These are phyloP conservation scores for Xeromyces bisporus DNA, from an alignment of 495 filamentous ascomycete species.

Conservation along the genomic window DNA sequence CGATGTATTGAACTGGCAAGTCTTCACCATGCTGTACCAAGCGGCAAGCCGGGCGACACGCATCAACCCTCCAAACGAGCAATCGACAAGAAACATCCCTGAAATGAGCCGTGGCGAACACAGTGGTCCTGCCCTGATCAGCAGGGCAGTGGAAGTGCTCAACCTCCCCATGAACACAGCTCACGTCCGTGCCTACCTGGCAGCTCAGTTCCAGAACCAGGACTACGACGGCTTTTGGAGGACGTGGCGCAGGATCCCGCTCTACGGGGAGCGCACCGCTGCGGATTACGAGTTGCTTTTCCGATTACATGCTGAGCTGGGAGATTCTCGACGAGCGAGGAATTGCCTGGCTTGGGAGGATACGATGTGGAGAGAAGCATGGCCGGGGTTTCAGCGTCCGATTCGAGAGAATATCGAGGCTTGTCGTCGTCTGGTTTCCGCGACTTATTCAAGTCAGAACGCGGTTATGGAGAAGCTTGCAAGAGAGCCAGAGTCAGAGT, in stretches of 20 bases:
- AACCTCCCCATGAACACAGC: slow-evolving; percentile 31
- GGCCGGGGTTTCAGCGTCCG: slow-evolving; percentile 29
- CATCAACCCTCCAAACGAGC: neutral
- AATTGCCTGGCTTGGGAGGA: slow-evolving; percentile 30
- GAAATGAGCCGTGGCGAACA: slow-evolving; percentile 4
- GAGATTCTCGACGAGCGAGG: slow-evolving; percentile 28
- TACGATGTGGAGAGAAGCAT: slow-evolving; percentile 42
- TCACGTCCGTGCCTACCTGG: slow-evolving; percentile 30
- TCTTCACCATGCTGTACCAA: slow-evolving; percentile 28
- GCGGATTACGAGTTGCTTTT: slow-evolving; percentile 42
- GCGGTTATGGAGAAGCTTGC: too few species aligned
- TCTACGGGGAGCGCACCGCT: slow-evolving; percentile 31
- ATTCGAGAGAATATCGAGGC: slow-evolving; percentile 25
- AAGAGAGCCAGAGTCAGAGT: slow-evolving; percentile 16
- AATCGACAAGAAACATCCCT: slow-evolving; percentile 6
- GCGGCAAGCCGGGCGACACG: slow-evolving; percentile 5
- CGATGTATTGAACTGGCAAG: slow-evolving; percentile 24
- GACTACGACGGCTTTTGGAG: slow-evolving; percentile 44
- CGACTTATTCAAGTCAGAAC: too few species aligned
- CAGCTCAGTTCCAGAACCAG: slow-evolving; percentile 17
- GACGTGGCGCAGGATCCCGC: slow-evolving; percentile 39
- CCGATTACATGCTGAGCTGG: slow-evolving; percentile 28
- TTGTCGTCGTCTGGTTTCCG: slow-evolving; percentile 31
- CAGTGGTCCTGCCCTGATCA: slow-evolving; percentile 7
- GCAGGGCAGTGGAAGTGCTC: slow-evolving; percentile 18